Evolutionary conservation across 2,329 filamentous ascomycete genomes (phyloP).

Genomic region (Myotisia sp.): DNA sequence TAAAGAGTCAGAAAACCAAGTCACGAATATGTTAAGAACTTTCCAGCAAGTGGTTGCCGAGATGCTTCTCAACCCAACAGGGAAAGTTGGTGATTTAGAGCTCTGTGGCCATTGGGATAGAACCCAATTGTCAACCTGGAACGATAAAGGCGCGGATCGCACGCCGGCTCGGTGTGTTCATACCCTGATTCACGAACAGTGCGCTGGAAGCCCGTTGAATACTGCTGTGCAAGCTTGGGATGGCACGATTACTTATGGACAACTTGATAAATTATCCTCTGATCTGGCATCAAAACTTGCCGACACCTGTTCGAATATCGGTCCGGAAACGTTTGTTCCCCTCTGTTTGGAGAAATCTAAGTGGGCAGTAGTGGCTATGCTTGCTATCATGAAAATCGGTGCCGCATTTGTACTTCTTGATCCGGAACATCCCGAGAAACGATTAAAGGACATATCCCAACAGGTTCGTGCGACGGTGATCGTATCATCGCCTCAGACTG

Average conservation of each 20-base stretch:
- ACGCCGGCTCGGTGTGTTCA: background rate
- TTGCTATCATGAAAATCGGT: constrained; percentile 18
- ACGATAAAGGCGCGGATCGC: background rate
- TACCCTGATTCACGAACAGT: background rate
- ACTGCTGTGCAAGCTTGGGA: constrained; percentile 15
- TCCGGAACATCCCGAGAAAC: constrained; percentile 17
- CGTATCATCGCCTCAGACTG: background rate
- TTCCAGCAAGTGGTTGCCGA: constrained; percentile 3
- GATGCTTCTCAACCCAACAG: constrained; percentile 2
- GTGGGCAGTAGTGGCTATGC: constrained; percentile 18
- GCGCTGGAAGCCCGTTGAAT: background rate
- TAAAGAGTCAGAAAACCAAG: background rate
- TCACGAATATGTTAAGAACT: constrained; percentile 1
- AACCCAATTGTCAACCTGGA: background rate
- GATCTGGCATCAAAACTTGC: constrained; percentile 11
- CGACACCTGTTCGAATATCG: constrained; percentile 14
- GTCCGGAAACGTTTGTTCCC: constrained; percentile 14
- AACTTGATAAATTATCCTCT: constrained; percentile 13
- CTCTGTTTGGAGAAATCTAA: constrained; percentile 20
- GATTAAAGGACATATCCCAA: constrained; percentile 16
- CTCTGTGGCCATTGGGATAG: constrained; percentile 1
- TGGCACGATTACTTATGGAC: constrained; percentile 10
- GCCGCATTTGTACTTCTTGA: constrained; percentile 19
- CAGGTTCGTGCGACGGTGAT: constrained; percentile 4
- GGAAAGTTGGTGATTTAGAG: constrained; percentile 1